These are phyloP conservation scores for Talaromyces wortmannii DNA, from an alignment of 495 filamentous ascomycete species.

Conservation along the genomic window DNA sequence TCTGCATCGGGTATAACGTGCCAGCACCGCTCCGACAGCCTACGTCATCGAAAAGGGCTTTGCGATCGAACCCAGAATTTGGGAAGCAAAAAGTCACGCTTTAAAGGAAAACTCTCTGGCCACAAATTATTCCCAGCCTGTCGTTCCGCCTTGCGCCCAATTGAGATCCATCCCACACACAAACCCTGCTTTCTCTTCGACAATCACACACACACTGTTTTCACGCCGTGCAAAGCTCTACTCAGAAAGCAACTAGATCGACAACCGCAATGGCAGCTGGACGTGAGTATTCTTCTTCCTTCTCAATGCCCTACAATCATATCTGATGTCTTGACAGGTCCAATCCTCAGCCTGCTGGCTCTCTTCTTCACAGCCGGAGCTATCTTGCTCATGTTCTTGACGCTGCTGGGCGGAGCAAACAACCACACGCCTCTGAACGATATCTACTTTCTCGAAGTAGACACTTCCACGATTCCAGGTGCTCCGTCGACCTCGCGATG, in stretches of 20 bases:
- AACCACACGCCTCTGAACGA: slow-evolving; percentile 55
- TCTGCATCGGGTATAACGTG: background rate
- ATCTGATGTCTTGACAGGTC: slow-evolving; percentile 23
- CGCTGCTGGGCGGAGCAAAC: slow-evolving; percentile 63
- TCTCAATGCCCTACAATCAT: background rate
- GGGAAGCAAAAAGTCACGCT: no score
- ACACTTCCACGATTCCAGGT: slow-evolving; percentile 61
- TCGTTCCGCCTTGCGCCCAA: background rate
- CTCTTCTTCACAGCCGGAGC: slow-evolving; percentile 71
- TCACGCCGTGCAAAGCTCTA: no score
- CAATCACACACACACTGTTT: no score
- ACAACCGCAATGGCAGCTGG: slow-evolving; percentile 3
- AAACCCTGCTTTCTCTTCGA: background rate
- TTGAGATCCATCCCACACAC: background rate
- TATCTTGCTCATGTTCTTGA: slow-evolving; percentile 71
- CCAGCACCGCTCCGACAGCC: background rate
- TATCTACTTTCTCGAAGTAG: slow-evolving; percentile 77
- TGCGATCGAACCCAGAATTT: no score
- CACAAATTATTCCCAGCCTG: background rate
- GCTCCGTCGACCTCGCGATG: slow-evolving; percentile 65
- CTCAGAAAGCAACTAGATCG: no score
- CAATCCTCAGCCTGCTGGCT: slow-evolving; percentile 49
- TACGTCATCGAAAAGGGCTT: background rate
- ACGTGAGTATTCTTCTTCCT: background rate
- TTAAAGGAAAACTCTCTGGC: background rate